phyloP scores from a whole-genome alignment of 495 filamentous ascomycete genomes.

The Arthonia radiata region DNA sequence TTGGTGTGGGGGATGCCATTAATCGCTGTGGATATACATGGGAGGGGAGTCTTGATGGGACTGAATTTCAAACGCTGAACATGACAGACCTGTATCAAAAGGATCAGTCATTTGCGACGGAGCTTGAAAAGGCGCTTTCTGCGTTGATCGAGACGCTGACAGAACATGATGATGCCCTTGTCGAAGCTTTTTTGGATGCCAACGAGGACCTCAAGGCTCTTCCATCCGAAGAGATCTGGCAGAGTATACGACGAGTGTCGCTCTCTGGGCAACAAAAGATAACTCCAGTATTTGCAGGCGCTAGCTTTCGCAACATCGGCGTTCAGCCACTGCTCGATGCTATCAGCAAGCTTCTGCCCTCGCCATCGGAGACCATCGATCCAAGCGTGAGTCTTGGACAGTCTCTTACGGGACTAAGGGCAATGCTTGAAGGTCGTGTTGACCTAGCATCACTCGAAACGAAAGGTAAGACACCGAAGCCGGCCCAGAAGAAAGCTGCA shows the following conservation, averaged over 20 bases:
- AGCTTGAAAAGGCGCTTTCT: constrained; percentile 50
- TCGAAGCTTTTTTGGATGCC: constrained; percentile 57
- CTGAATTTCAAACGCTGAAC: constrained; percentile 24
- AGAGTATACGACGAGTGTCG: constrained; percentile 48
- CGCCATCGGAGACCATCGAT: constrained; percentile 52
- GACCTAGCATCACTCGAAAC: too few relatives aligned
- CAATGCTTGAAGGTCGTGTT: too few relatives aligned
- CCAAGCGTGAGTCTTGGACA: constrained; percentile 46
- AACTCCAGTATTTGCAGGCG: constrained; percentile 73
- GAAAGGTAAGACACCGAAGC: constrained; percentile 12
- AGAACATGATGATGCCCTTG: constrained; percentile 64
- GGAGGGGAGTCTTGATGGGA: constrained; percentile 43
- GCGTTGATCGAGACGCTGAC: constrained; percentile 62
- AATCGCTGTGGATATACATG: constrained; percentile 24
- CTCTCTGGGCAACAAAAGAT: constrained; percentile 34
- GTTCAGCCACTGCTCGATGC: constrained; percentile 84
- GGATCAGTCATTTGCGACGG: constrained; percentile 30
- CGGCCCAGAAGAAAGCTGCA: constrained; percentile 16
- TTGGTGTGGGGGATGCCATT: constrained; percentile 66
- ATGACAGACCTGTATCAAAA: constrained; percentile 25
- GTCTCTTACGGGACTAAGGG: too few relatives aligned
- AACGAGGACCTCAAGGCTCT: constrained; percentile 49
- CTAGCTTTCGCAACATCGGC: constrained; percentile 81
- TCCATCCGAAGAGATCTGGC: constrained; percentile 34
- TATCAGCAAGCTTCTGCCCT: constrained; percentile 64